These are phyloP conservation scores for Clitoria ternatea DNA, from an alignment of 306 rosid species.

Conservation along the genomic window DNA sequence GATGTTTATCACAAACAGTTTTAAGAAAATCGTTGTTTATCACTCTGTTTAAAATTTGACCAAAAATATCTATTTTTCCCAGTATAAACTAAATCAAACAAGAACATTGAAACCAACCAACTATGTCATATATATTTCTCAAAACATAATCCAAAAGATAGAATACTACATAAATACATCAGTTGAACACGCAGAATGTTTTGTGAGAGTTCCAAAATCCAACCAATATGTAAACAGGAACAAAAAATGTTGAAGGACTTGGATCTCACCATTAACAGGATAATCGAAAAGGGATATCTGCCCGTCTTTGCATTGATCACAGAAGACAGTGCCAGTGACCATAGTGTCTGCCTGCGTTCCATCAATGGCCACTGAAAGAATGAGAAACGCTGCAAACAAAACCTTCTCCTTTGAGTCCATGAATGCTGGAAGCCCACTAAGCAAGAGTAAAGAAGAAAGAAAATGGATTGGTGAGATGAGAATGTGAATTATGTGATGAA, in stretches of 20 bases:
- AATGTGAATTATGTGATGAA: constrained; percentile 34
- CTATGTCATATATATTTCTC: background rate
- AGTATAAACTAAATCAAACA: background rate
- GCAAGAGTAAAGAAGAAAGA: constrained; percentile 7
- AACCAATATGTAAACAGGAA: background rate
- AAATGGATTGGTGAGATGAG: constrained; percentile 23
- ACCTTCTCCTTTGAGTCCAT: constrained; percentile 51
- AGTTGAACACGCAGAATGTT: background rate
- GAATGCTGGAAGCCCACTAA: constrained; percentile 26
- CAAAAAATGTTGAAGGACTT: background rate
- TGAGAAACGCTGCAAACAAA: constrained; percentile 34
- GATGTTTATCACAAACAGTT: background rate
- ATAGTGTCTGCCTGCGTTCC: constrained; percentile 47
- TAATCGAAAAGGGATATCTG: constrained; percentile 64
- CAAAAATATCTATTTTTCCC: background rate
- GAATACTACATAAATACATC: background rate
- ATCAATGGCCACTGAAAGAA: constrained; percentile 42
- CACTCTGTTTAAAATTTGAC: background rate
- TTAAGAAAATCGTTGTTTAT: background rate
- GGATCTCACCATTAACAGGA: constrained; percentile 66
- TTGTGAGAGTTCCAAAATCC: background rate
- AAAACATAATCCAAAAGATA: background rate
- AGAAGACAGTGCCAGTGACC: constrained; percentile 79
- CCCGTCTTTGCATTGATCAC: constrained; percentile 97
- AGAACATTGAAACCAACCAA: too few relatives aligned